These are phyloP conservation scores for Lathyrus tuberosus DNA, from an alignment of 306 rosid species.

Conservation along the genomic window DNA sequence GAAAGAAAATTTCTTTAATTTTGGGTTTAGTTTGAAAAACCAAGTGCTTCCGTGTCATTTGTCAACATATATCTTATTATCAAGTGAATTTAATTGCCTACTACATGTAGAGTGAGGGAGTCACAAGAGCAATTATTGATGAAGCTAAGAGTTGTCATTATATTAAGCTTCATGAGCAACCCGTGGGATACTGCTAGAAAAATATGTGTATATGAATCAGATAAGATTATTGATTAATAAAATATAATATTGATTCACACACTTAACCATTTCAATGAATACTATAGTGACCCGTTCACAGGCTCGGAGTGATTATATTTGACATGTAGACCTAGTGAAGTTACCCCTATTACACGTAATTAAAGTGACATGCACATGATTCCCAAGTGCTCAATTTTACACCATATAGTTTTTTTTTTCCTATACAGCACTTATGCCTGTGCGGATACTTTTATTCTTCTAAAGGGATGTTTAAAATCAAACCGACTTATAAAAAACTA, in stretches of 20 bases:
- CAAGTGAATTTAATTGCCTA: too few relatives aligned
- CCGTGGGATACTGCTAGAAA: constrained; percentile 29
- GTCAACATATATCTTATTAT: too few relatives aligned
- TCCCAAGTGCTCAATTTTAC: background rate
- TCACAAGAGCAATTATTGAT: constrained; percentile 17
- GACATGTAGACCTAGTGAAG: background rate
- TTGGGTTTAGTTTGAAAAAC: too few relatives aligned
- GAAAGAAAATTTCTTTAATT: too few relatives aligned
- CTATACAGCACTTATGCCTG: background rate
- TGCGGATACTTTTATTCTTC: too few relatives aligned
- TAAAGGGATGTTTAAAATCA: too few relatives aligned
- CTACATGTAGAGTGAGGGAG: background rate
- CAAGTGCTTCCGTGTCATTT: too few relatives aligned
- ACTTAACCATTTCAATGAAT: constrained; percentile 32
- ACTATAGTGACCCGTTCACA: background rate
- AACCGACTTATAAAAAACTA: too few relatives aligned
- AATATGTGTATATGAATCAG: background rate
- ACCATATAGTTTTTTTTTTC: background rate
- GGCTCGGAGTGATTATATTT: constrained; percentile 4
- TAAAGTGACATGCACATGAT: background rate
- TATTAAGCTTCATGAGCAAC: constrained; percentile 38
- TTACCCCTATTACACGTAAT: background rate
- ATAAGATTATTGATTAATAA: background rate
- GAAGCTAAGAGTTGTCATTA: background rate
- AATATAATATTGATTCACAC: constrained; percentile 31